These are phyloP conservation scores for Chlorella variabilis DNA, from an alignment of 163 green algal species.

Conservation along the genomic window DNA sequence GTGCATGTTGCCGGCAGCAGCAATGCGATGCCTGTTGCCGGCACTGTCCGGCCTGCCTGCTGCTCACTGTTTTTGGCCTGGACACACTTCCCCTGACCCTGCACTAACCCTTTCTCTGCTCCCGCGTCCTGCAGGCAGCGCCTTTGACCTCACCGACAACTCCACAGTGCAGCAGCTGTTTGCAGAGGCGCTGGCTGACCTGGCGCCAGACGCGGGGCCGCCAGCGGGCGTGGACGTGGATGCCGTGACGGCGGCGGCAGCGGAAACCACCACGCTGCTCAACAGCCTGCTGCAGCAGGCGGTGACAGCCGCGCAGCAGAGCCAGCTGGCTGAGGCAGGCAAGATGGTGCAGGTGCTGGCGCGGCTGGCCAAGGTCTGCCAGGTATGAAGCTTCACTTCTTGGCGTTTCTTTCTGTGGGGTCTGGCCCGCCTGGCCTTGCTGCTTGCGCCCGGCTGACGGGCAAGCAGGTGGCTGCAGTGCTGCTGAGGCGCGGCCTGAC, in stretches of 20 bases:
- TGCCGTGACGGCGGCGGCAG: background rate
- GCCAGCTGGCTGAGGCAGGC: constrained; percentile 3
- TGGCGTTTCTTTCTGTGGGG: too few species aligned
- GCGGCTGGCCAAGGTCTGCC: constrained; percentile 32
- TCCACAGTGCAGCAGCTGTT: constrained; percentile 2
- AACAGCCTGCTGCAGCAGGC: constrained; percentile 36
- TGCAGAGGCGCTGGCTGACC: background rate
- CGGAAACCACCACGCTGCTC: background rate
- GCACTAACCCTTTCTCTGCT: too few species aligned
- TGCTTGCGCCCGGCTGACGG: background rate
- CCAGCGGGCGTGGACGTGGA: background rate
- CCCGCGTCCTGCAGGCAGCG: constrained; percentile 16
- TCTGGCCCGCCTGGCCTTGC: background rate
- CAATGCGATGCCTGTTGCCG: too few species aligned
- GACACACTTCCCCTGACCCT: too few species aligned
- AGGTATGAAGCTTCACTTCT: constrained; percentile 3
- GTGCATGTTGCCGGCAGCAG: too few species aligned
- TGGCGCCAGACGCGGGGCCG: background rate
- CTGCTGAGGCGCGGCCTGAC: background rate
- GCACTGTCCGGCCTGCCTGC: too few species aligned
- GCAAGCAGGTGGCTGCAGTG: background rate
- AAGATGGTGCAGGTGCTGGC: constrained; percentile 37
- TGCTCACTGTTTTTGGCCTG: too few species aligned
- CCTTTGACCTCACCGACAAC: constrained; percentile 9
- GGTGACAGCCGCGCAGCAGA: background rate